phyloP scores from a whole-genome alignment of 2,329 filamentous ascomycete genomes.

The Venturia asperata region DNA sequence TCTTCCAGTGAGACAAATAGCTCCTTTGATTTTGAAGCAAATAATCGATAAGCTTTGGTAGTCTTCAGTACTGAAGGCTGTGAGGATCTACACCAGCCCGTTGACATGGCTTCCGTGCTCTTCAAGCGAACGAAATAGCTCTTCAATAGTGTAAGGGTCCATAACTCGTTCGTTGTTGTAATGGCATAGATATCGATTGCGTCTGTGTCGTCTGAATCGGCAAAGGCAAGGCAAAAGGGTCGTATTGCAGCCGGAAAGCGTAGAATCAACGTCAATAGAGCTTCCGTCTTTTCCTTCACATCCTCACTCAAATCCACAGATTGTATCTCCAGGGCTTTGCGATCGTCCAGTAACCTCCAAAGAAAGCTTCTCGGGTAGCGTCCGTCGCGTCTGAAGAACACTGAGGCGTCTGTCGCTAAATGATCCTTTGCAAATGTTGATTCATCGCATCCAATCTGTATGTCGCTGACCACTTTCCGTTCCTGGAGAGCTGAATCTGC shows the following conservation, averaged over 20 bases:
- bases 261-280: conserved; percentile 68
- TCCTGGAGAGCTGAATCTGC: background rate
- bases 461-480: conserved; percentile 30
- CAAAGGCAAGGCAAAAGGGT: conserved; percentile 71
- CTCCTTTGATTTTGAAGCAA: conserved; percentile 35
- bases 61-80: conserved; percentile 66
- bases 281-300: conserved; percentile 51
- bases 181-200: conserved; percentile 71
- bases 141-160: conserved; percentile 73
- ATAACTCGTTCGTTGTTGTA: conserved; percentile 70
- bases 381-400: conserved; percentile 78
- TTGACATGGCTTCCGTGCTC: conserved; percentile 65
- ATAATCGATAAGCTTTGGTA: conserved; percentile 64
- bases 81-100: conserved; percentile 69
- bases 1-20: conserved; percentile 76
- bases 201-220: conserved; percentile 72
- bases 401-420: conserved; percentile 69
- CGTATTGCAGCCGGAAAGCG: conserved; percentile 68
- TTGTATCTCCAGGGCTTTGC: conserved; percentile 73
- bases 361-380: conserved; percentile 76
- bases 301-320: conserved; percentile 69
- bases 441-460: conserved; percentile 53
- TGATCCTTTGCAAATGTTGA: conserved; percentile 64
- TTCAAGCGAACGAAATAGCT: conserved; percentile 70
- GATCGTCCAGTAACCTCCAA: conserved; percentile 81